Base-by-base conservation (phyloP, 768 basidiomycete species). In the Termitomyces sp. region DNA sequence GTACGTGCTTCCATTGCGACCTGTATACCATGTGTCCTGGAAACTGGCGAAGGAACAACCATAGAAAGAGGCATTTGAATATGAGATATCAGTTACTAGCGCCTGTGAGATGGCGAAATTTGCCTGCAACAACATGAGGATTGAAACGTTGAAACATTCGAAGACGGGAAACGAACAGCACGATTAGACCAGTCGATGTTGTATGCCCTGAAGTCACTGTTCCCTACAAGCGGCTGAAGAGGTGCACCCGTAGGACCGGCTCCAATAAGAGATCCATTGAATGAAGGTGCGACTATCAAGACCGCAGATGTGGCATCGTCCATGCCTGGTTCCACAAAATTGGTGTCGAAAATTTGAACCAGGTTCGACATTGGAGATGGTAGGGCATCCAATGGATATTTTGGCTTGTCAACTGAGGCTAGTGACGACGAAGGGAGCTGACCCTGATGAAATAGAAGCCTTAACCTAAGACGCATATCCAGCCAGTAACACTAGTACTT, bases 1-100 rank as follows among this genome's bases (percentile, higher is more conserved):
- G 66, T 83, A 86, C 0, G 84, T 84, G 67, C 78, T 82, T 4
- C 75, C 81, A 51, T 79, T 85, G 2, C 76, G 71, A 0, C 87
- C 87, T 0, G 84, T 82, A 64, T 83, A 86, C 80, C 83, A 85
- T 0, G 87, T 87, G 63, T 86, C 85, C 66, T 87, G 84, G 61
- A 76, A 86, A 63, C 82, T 84, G 0, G 81, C 75, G 62, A 85
- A 85, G 1, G 81, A 74, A 61, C 83, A 85, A 0, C 81, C 82
- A 61, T 85, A 87, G 68, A 87, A 87, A 1, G 85, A 86, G 7
- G 85, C 84, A 57, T 88, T 88, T 4, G 85, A 79, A 61, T 86
- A 84, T 1, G 81, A 83, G 30, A 87, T 81, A 58, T 83, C 81
- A 4, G 81, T 84, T 27, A 81, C 84, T 11, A 88, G 72, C 1